These are phyloP conservation scores for Fusarium nelsonii DNA, from an alignment of 2,329 filamentous ascomycete genomes.

Conservation along the genomic window DNA sequence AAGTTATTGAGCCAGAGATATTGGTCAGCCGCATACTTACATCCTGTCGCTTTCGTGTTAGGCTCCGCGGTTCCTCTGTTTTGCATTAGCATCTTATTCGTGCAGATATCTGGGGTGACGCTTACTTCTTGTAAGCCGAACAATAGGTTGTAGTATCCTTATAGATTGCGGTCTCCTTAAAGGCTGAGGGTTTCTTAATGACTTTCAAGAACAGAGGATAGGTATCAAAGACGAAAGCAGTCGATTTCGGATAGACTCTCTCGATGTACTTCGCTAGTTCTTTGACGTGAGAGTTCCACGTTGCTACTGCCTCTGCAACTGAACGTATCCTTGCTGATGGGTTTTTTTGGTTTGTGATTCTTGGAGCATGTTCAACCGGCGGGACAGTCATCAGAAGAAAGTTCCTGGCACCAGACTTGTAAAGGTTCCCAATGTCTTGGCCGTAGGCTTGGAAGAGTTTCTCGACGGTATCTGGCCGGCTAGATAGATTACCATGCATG, in stretches of 20 bases:
- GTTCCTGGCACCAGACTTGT: slow-evolving; percentile 1
- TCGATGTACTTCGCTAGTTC: neutral
- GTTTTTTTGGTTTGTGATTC: neutral
- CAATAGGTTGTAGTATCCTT: neutral
- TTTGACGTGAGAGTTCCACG: neutral
- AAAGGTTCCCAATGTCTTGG: neutral
- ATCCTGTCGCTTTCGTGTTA: neutral
- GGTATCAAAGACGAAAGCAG: neutral
- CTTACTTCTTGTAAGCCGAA: neutral
- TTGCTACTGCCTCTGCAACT: neutral
- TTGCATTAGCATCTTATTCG: neutral
- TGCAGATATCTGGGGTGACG: rapidly evolving
- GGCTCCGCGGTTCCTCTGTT: neutral
- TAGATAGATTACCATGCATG: neutral
- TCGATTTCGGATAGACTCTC: neutral
- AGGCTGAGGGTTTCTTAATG: neutral
- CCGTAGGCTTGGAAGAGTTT: neutral
- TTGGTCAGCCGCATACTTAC: slow-evolving; percentile 1
- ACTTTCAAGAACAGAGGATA: neutral
- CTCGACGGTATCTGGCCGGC: neutral
- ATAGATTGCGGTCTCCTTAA: neutral
- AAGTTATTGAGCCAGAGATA: neutral
- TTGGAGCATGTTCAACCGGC: neutral
- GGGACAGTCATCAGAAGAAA: neutral
- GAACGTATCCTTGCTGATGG: neutral